phyloP scores from a whole-genome alignment of 2,329 filamentous ascomycete genomes.

The Xylariaceae sp. region DNA sequence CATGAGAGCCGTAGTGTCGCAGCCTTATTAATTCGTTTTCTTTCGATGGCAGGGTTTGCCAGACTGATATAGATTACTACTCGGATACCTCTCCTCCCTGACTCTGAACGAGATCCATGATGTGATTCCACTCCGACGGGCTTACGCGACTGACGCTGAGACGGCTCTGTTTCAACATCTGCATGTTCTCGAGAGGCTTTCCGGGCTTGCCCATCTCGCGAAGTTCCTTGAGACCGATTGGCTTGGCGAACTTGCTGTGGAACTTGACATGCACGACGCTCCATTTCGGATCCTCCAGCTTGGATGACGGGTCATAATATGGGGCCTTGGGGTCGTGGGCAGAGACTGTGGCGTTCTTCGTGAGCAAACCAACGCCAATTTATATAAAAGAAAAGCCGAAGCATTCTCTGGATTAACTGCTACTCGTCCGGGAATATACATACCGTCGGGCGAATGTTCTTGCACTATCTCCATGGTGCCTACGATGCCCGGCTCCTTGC shows the following conservation, averaged over 20 bases:
- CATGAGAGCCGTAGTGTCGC: constrained; percentile 2
- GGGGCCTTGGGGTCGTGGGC: constrained; percentile 67
- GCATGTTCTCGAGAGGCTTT: constrained; percentile 64
- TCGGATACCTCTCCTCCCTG: constrained; percentile 26
- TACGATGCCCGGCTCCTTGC: constrained; percentile 80
- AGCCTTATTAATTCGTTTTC: not conserved
- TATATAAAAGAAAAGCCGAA: too few relatives aligned
- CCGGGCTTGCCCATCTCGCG: constrained; percentile 55
- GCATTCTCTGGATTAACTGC: too few relatives aligned
- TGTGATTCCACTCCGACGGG: constrained; percentile 58
- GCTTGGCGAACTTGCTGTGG: constrained; percentile 69
- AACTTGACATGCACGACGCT: constrained; percentile 85
- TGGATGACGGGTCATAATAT: constrained; percentile 79
- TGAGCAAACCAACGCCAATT: constrained; percentile 16
- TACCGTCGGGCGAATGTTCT: constrained; percentile 76
- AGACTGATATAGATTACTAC: not conserved
- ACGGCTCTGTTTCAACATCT: constrained; percentile 75
- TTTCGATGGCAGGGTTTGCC: not conserved
- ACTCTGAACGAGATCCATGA: constrained; percentile 48
- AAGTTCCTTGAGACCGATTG: constrained; percentile 66
- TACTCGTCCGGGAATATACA: constrained; percentile 40
- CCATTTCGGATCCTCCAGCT: constrained; percentile 69
- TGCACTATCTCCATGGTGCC: constrained; percentile 85
- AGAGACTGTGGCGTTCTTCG: constrained; percentile 45
- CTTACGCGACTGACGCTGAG: constrained; percentile 73